phyloP scores from a whole-genome alignment of 257 asterid genomes.

The Scutellaria minor region DNA sequence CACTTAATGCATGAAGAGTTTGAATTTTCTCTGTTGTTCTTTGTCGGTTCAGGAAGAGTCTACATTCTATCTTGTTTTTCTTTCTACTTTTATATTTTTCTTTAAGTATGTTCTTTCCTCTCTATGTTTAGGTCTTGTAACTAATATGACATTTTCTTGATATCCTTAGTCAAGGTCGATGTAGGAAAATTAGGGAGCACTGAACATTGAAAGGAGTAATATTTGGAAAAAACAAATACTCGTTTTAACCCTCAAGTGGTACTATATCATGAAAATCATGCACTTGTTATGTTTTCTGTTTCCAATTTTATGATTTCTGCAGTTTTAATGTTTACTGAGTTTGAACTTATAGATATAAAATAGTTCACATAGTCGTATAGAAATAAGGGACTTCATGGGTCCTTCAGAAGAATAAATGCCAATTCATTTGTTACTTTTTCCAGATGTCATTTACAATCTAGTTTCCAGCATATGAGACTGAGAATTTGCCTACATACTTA shows the following conservation, averaged over 20 bases:
- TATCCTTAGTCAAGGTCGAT: neutral
- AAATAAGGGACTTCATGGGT: constrained; percentile 1
- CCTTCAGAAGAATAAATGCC: constrained; percentile 26
- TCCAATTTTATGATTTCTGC: neutral
- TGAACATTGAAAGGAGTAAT: neutral
- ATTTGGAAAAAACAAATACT: neutral
- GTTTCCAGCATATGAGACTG: constrained; percentile 9
- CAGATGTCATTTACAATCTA: neutral
- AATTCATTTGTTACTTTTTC: neutral
- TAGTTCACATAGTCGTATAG: neutral
- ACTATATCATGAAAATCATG: neutral
- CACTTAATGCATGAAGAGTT: constrained; percentile 18
- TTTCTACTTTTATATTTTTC: constrained; percentile 13
- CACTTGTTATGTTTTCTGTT: neutral
- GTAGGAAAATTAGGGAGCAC: neutral
- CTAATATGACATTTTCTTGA: constrained; percentile 11
- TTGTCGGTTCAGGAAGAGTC: constrained; percentile 9
- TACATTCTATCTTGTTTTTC: constrained; percentile 2
- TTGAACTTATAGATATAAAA: constrained; percentile 8
- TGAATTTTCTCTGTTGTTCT: constrained; percentile 3
- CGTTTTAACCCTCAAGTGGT: neutral
- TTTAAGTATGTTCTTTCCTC: constrained; percentile 4
- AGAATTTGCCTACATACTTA: neutral
- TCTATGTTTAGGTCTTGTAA: constrained; percentile 1
- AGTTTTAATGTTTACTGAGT: neutral